Base-by-base conservation (phyloP, 1,284 basidiomycete species). In the Termitomyces sp. region DNA sequence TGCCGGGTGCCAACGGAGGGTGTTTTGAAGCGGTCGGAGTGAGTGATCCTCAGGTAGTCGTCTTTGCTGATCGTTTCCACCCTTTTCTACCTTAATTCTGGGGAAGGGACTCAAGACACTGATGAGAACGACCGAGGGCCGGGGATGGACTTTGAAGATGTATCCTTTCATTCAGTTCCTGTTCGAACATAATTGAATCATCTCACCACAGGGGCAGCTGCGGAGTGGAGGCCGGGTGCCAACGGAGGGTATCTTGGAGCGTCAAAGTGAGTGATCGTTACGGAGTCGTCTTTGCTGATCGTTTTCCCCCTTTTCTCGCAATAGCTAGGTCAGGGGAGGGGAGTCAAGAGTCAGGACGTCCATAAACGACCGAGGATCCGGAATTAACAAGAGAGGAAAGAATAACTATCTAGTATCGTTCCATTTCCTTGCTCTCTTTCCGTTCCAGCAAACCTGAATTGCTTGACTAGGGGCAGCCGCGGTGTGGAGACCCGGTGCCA, bases 401-500 rank as follows among this genome's bases (percentile, higher is more conserved):
- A 28, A 30, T 15, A 38, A 24, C 12, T 24, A 38, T 4, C 15
- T 19, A 12, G 50, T 44, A 17, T 43, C 31, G 50, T 44, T 43
- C 17, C 3, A 8, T 15, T 33, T 26, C 50, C 28, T 34, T 24
- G 21, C 28, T n/a, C 19, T 17, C 33, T 44, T 30, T 40, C 12
- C 34, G 5, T n/a, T 7, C n/a, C 8, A 45, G 17, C 26, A n/a
- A 12, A 38, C 38, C 42, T 52, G 28, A 44, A 44, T 10, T 21
- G 5, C 28, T 38, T 44, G 5, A 44, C 33, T 19, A 44, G 33
- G 42, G 42, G 50, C 24, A 43, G 41, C 44, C 13, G 50, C 9
- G 50, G 40, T 43, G 50, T 51, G 31, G 50, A 51, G 50, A 26
- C 40, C 50, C 15, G 40, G 50, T 43, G 30, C 17, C 49, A 42